A percentile compares a stretch with the other conserved stretches of the same genome.
Conservation (phyloP, 2,329 filamentous ascomycete species). For the Ascochyta clinopodiicola region DNA sequence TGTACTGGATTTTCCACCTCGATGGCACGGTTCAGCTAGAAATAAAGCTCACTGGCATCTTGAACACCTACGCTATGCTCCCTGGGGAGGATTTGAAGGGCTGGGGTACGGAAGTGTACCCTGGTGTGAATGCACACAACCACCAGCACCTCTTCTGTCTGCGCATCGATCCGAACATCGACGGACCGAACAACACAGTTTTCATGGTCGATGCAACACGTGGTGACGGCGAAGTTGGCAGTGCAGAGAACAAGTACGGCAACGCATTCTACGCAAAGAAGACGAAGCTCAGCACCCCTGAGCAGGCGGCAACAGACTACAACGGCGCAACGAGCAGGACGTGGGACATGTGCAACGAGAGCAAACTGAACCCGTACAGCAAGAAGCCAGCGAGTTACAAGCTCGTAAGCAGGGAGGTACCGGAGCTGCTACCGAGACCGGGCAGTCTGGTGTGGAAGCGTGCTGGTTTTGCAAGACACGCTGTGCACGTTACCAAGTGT, state of each 20-base stretch:
- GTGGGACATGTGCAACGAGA: conserved; percentile 90
- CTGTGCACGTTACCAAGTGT: conserved; percentile 90
- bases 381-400: conserved; percentile 88
- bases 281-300: conserved; percentile 76
- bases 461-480: conserved; percentile 84
- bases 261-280: conserved; percentile 89
- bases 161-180: conserved; percentile 84
- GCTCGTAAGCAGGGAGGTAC: conserved; percentile 85
- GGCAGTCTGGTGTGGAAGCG: conserved; percentile 87
- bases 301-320: conserved; percentile 77
- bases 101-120: conserved; percentile 92
- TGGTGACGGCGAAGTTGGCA: conserved; percentile 77
- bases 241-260: conserved; percentile 82
- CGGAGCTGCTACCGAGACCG: conserved; percentile 78
- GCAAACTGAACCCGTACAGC: conserved; percentile 83
- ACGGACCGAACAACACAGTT: conserved; percentile 83
- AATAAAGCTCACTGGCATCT: conserved; percentile 86
- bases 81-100: conserved; percentile 81
- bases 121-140: conserved; percentile 91
- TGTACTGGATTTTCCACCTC: conserved; percentile 90
- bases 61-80: conserved; percentile 88
- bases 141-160: conserved; percentile 96
- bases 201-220: conserved; percentile 80
- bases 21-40: conserved; percentile 92
- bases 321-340: conserved; percentile 78